phyloP scores from a whole-genome alignment of 371 early-diverging fungal genomes.

The Haplosporangium sp. region DNA sequence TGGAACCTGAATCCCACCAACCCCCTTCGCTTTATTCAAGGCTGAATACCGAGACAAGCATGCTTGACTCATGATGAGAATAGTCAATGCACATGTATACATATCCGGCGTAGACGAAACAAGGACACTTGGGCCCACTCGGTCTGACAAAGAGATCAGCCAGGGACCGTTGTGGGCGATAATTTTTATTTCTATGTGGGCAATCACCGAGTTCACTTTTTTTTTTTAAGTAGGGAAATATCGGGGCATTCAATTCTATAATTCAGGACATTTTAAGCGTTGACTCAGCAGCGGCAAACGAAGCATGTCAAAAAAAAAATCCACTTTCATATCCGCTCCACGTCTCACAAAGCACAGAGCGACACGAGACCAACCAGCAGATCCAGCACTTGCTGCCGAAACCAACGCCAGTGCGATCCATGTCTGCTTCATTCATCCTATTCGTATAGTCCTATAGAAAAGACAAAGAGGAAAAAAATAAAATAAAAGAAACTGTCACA shows the following conservation, averaged over 20 bases:
- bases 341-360: conserved; percentile 1
- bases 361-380: neutral
- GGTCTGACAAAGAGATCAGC: conserved; percentile 44
- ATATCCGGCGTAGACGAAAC: neutral
- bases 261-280: conserved; percentile 4
- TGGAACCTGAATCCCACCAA: no score
- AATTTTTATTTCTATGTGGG: no score
- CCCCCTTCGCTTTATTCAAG: neutral
- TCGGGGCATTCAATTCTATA: conserved; percentile 18
- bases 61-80: neutral
- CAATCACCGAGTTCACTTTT: conserved; percentile 45
- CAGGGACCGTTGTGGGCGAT: conserved; percentile 4
- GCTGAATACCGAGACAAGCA: neutral
- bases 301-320: no score
- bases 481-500: neutral
- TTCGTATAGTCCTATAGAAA: no score
- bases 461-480: no score
- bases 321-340: neutral
- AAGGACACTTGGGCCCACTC: no score
- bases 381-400: neutral
- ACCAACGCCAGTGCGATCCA: no score
- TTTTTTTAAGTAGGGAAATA: conserved; percentile 28
- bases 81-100: neutral
- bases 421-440: no score
- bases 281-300: conserved; percentile 25